Conservation (phyloP, 208 protist genomes). For the Spongospora subterranea region DNA sequence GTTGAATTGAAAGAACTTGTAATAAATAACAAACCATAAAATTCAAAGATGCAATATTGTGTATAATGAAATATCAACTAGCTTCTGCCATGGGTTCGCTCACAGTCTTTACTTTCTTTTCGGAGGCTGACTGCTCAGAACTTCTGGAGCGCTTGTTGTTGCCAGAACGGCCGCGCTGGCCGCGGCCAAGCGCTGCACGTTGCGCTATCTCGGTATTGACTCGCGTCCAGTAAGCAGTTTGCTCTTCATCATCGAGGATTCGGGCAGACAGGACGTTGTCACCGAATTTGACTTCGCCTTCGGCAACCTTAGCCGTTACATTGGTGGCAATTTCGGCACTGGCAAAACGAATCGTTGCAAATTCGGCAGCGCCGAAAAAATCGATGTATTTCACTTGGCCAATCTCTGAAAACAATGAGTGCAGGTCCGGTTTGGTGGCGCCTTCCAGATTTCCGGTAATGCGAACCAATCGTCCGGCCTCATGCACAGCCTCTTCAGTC, state of each 20-base stretch:
- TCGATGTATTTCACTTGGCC: slow-evolving; percentile 39
- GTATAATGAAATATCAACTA: no score
- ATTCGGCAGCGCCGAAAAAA: not conserved
- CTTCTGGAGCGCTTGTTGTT: not conserved
- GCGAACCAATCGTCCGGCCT: not conserved
- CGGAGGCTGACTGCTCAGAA: not conserved
- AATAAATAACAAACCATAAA: no score
- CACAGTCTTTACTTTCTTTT: not conserved
- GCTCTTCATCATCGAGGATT: slow-evolving; percentile 2
- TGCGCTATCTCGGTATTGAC: not conserved
- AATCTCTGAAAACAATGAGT: not conserved
- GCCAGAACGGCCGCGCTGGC: not conserved
- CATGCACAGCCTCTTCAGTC: not conserved
- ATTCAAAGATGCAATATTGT: no score
- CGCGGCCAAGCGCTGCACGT: not conserved
- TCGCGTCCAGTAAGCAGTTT: not conserved
- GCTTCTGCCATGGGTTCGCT: not conserved
- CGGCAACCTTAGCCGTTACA: not conserved
- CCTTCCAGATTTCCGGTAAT: slow-evolving; percentile 18
- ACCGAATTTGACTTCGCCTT: slow-evolving; percentile 47
- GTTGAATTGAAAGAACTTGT: no score
- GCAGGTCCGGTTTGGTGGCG: not conserved
- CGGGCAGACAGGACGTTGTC: slow-evolving; percentile 4
- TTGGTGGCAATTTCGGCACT: not conserved
- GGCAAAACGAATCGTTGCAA: slow-evolving; percentile 48